Base-by-base conservation (phyloP, 768 basidiomycete species). In the Mycena maculata region DNA sequence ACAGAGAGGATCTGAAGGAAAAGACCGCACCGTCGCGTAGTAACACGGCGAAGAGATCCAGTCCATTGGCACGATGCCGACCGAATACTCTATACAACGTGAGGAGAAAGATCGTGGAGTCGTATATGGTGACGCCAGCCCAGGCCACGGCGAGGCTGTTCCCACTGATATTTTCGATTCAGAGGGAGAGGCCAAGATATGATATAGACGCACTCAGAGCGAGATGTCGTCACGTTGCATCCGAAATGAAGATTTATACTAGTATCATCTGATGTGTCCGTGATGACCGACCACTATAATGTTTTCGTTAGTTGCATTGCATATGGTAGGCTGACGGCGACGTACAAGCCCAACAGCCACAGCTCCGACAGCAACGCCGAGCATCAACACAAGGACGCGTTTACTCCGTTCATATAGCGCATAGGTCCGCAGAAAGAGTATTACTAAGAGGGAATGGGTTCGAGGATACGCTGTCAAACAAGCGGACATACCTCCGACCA, bases 381-480 rank as follows among this genome's bases (percentile, higher is more conserved):
- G 3, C 61, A 70, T 60, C 6, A 67, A 33, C 8, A 18, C n/a
- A 16, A 67, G 58, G 1, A 67, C 42, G n/a, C 69, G 65, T 36
- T 53, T 67, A 28, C 55, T 61, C 7, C 69, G 68, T n/a, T 62
- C 65, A 30, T 70, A 72, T 13, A 72, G 48, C 3, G 71, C 71
- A 41, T 67, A 67, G 0, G 71, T 72, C 5, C 68, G 65, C 9
- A 72, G 15, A n/a, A 70, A 61, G 8, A 69, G 62, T 60, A 72
- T 69, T 6, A 45, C 68, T 71, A n/a, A 3, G 18, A 12, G 31
- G 25, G 2, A 9, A 52, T 9, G 47, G 30, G 11, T 23, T 36
- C 33, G n/a, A n/a, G n/a, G n/a, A n/a, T n/a, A 23, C 30, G n/a
- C n/a, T n/a, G n/a, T 7, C 50, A 0, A 18, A 4, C 23, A 25